Conservation (phyloP, 2,329 filamentous ascomycete genomes). For the Arthrinium phaeospermum region DNA sequence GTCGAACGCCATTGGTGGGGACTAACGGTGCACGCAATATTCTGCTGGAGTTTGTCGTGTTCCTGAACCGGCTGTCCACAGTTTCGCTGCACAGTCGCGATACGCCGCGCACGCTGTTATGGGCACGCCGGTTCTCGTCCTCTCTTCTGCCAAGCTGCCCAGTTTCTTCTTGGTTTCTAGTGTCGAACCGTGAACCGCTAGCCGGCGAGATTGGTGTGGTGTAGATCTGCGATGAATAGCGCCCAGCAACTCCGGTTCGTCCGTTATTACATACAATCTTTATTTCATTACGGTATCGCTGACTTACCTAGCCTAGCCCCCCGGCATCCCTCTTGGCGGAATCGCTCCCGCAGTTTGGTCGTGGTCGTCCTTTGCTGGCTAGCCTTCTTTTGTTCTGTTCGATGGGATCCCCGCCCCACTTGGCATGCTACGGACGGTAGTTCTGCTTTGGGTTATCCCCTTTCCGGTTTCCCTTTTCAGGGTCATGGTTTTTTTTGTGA, state of each 20-base stretch:
- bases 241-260: neutral
- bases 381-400: neutral
- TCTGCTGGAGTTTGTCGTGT: neutral
- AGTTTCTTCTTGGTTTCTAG: neutral
- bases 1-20: slow-evolving; percentile 8
- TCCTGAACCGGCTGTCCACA: too few relatives aligned
- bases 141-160: neutral
- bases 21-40: neutral
- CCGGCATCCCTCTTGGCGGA: neutral
- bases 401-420: neutral
- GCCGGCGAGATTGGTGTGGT: neutral
- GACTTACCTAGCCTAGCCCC: neutral
- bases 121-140: too few relatives aligned
- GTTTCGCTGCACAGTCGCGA: neutral
- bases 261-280: neutral
- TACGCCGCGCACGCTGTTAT: too few relatives aligned
- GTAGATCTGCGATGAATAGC: neutral
- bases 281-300: too few relatives aligned
- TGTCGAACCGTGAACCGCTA: neutral
- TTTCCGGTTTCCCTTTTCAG: neutral
- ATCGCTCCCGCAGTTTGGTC: neutral
- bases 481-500: neutral
- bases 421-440: neutral
- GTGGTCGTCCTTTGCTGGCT: neutral
- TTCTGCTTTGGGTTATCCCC: neutral